phyloP scores from a whole-genome alignment of 106 monocot genomes.

The Platanthera guangdongensis region DNA sequence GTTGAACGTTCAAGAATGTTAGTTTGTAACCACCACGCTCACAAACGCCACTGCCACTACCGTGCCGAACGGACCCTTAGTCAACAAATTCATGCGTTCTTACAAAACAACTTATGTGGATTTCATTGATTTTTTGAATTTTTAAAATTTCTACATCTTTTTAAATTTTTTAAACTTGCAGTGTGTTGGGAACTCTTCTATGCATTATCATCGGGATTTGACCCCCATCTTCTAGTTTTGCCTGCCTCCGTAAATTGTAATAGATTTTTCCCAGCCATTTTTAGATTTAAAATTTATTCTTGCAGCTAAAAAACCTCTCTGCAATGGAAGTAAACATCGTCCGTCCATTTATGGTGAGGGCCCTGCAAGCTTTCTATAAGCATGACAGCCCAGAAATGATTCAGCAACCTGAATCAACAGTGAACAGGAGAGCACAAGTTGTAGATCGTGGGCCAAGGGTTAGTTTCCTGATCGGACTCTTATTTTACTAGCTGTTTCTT shows the following conservation, averaged over 20 bases:
- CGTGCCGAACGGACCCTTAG: background rate
- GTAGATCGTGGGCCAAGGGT: conserved; percentile 80
- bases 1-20: too few relatives aligned
- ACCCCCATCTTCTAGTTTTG: background rate
- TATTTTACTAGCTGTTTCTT: background rate
- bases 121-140: background rate
- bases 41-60: too few relatives aligned
- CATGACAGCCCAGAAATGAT: conserved; percentile 81
- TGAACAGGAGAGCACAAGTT: conserved; percentile 34
- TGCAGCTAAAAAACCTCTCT: conserved; percentile 96
- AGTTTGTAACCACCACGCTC: too few relatives aligned
- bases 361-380: conserved; percentile 89
- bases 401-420: conserved; percentile 46
- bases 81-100: background rate
- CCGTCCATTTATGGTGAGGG: conserved; percentile 79
- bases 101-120: background rate
- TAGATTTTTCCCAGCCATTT: background rate
- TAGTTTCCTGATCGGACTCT: conserved; percentile 17
- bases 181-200: background rate
- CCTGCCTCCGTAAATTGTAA: background rate
- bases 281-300: conserved; percentile 1
- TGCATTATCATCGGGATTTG: background rate
- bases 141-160: background rate
- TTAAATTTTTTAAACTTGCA: background rate
- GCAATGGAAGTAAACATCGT: conserved; percentile 97